These are phyloP conservation scores for Ceratobasidium sp. DNA, from an alignment of 1,284 basidiomycete genomes.

Conservation along the genomic window DNA sequence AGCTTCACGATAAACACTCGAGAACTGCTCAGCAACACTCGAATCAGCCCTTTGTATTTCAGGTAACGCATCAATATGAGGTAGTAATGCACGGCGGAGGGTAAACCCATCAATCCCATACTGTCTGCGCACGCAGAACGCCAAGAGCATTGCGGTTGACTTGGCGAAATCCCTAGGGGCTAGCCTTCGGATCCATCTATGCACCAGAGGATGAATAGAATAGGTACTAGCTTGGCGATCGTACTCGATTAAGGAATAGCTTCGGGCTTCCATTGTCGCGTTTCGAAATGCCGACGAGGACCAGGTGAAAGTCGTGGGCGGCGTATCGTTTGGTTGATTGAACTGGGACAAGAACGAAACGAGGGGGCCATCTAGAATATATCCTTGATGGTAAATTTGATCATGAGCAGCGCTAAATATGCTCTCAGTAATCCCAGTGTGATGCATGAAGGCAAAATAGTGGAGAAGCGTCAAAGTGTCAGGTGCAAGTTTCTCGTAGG, in stretches of 20 bases:
- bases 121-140: background rate
- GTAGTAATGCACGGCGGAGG: background rate
- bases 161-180: background rate
- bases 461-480: conserved; percentile 6
- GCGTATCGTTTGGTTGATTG: too few species aligned
- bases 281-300: background rate
- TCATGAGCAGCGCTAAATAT: conserved; percentile 5
- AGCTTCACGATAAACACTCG: background rate
- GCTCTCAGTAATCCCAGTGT: background rate
- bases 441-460: conserved; percentile 26
- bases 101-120: background rate
- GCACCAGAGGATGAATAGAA: conserved; percentile 14
- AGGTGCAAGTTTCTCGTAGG: background rate
- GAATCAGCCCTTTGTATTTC: background rate
- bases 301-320: background rate
- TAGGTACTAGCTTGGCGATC: background rate
- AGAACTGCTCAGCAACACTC: background rate
- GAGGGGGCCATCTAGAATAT: background rate
- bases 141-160: background rate
- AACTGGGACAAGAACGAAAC: background rate
- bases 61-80: conserved; percentile 1
- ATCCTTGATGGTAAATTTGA: background rate
- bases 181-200: conserved; percentile 4
- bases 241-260: background rate
- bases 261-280: background rate